phyloP scores from a whole-genome alignment of 306 rosid genomes.

The Dalbergia oliveri region DNA sequence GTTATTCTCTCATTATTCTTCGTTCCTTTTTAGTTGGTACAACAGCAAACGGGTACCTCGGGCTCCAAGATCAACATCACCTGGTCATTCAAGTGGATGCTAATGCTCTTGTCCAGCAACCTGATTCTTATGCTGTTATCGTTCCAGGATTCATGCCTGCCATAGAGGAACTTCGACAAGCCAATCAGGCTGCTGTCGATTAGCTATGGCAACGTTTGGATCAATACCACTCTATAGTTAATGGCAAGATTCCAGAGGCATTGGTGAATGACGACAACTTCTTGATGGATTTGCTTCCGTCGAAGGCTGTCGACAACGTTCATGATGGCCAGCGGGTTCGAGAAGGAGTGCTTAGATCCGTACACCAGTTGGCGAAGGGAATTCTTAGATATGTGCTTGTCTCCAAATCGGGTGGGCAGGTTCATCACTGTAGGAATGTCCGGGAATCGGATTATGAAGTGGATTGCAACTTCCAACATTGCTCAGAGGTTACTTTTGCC shows the following conservation, averaged over 20 bases:
- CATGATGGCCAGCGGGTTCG: slow-evolving; percentile 71
- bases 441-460: too few relatives aligned
- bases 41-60: too few relatives aligned
- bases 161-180: background rate
- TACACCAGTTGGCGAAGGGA: slow-evolving; percentile 61
- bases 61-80: background rate
- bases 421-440: too few relatives aligned
- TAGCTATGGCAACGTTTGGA: background rate
- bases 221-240: background rate
- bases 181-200: too few relatives aligned
- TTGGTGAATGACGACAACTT: slow-evolving; percentile 42
- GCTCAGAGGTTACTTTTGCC: too few relatives aligned
- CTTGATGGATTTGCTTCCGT: slow-evolving; percentile 67
- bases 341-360: slow-evolving; percentile 64
- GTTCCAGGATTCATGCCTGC: background rate
- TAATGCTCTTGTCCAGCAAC: too few relatives aligned
- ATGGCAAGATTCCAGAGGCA: too few relatives aligned
- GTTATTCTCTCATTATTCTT: too few relatives aligned
- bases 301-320: slow-evolving; percentile 62
- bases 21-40: too few relatives aligned
- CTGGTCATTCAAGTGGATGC: background rate
- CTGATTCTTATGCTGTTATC: background rate
- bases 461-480: too few relatives aligned
- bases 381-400: too few relatives aligned
- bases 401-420: too few relatives aligned